A percentile compares a stretch with the other conserved stretches of the same genome.
Evolutionary conservation across 352 stramenopile genomes (phyloP).

Genomic region (Phytophthora megakarya): DNA sequence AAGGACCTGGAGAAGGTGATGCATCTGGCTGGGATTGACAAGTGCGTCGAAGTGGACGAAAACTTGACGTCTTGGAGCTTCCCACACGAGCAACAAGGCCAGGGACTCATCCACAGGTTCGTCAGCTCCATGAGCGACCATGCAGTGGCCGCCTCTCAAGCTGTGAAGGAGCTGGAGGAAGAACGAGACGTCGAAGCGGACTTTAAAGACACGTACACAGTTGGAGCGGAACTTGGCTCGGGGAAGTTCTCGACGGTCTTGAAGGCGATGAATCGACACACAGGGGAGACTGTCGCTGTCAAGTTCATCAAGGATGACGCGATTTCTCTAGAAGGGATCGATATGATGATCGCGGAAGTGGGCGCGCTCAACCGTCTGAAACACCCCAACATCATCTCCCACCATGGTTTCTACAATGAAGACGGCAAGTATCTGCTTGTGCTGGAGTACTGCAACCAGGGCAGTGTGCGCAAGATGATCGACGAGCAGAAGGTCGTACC

Average conservation of each 20-base stretch:
- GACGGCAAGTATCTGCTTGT: conserved; percentile 82
- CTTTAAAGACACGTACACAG: conserved; percentile 66
- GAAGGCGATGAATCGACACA: conserved; percentile 50
- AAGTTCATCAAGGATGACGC: conserved; percentile 66
- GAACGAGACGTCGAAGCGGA: conserved; percentile 16
- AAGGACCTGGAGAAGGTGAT: conserved; percentile 66
- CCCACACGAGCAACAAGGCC: conserved; percentile 10
- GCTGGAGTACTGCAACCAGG: conserved; percentile 84
- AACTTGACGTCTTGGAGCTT: conserved; percentile 37
- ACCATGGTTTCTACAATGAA: conserved; percentile 84
- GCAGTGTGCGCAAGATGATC: conserved; percentile 84
- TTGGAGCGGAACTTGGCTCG: conserved; percentile 60
- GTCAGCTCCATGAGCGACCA: conserved; percentile 44
- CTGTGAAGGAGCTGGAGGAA: conserved; percentile 17
- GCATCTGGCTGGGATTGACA: conserved; percentile 57
- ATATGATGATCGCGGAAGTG: conserved; percentile 77
- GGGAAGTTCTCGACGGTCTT: conserved; percentile 70
- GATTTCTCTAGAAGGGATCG: conserved; percentile 50
- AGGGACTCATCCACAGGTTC: conserved; percentile 42
- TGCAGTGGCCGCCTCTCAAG: conserved; percentile 21
- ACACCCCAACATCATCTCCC: conserved; percentile 81
- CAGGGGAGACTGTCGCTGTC: conserved; percentile 55
- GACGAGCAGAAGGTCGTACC: conserved; percentile 60
- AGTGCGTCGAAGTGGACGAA: conserved; percentile 51
- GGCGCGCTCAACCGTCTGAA: conserved; percentile 68